These are phyloP conservation scores for Exserohilum turcica DNA, from an alignment of 2,329 filamentous ascomycete species.

Conservation along the genomic window DNA sequence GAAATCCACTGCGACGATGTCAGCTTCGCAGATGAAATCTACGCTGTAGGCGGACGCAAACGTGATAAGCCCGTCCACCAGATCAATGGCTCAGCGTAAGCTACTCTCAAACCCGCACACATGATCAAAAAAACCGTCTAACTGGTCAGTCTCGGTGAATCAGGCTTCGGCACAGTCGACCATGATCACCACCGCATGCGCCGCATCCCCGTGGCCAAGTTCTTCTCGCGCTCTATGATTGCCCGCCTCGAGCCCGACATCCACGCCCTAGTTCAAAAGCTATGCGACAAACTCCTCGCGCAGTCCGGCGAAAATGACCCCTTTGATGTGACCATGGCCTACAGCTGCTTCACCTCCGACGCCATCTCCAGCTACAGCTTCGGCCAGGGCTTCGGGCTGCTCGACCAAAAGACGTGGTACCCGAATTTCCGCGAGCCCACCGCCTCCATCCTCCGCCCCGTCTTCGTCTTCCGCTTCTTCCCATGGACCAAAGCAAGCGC, in stretches of 20 bases:
- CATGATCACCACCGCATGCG: slow-evolving; percentile 43
- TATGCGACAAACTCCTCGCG: slow-evolving; percentile 32
- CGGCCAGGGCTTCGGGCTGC: slow-evolving; percentile 29
- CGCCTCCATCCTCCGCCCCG: slow-evolving; percentile 22
- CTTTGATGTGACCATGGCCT: slow-evolving; percentile 35
- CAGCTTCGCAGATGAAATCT: slow-evolving; percentile 37
- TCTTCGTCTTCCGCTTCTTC: slow-evolving; percentile 36
- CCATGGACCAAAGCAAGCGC: slow-evolving; percentile 29
- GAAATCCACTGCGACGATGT: slow-evolving; percentile 42
- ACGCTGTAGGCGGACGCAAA: slow-evolving; percentile 32
- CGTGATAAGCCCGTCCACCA: slow-evolving; percentile 34
- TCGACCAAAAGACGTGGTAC: slow-evolving; percentile 33
- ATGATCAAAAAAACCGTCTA: neutral
- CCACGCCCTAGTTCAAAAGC: slow-evolving; percentile 24
- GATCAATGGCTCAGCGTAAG: slow-evolving; percentile 35
- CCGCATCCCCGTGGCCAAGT: slow-evolving; percentile 40
- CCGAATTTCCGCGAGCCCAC: slow-evolving; percentile 34
- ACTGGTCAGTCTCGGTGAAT: slow-evolving; percentile 22
- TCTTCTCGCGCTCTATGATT: slow-evolving; percentile 44
- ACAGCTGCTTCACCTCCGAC: slow-evolving; percentile 35
- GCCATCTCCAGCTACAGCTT: slow-evolving; percentile 33
- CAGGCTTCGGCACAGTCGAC: slow-evolving; percentile 31
- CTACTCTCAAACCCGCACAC: too few species aligned
- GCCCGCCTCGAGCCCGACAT: slow-evolving; percentile 31
- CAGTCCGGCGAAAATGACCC: slow-evolving; percentile 21